A percentile compares a stretch with the other conserved stretches of the same genome.
Evolutionary conservation across 176 grass and related monocot species (phyloP).

Genomic region (Ananas comosus): DNA sequence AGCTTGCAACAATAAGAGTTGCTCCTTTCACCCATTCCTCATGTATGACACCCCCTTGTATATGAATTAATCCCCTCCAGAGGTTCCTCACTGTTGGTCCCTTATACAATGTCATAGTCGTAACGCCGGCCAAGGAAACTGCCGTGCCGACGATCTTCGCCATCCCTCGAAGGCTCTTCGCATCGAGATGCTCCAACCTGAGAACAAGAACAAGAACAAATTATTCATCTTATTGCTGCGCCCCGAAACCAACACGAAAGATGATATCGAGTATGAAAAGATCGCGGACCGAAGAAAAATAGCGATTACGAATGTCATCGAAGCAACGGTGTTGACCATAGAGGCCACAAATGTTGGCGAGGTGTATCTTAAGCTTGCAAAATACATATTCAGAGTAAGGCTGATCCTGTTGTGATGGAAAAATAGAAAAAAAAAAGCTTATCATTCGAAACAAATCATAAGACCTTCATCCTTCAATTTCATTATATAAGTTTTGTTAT

Average conservation of each 20-base stretch:
- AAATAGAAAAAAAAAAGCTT: background rate
- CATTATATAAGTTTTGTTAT: background rate
- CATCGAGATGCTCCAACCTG: constrained; percentile 73
- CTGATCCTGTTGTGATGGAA: constrained; percentile 47
- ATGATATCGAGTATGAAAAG: background rate
- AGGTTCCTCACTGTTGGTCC: constrained; percentile 36
- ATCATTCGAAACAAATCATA: background rate
- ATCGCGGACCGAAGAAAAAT: constrained; percentile 41
- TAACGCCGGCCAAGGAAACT: constrained; percentile 65
- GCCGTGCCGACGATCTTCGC: constrained; percentile 59
- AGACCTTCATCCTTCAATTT: background rate
- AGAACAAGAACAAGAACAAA: background rate
- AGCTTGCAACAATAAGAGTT: constrained; percentile 59
- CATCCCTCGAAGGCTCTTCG: constrained; percentile 39
- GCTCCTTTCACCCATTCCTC: constrained; percentile 59
- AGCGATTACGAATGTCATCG: constrained; percentile 78
- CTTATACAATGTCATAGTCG: constrained; percentile 88
- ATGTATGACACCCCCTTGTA: constrained; percentile 31
- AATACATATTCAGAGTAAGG: constrained; percentile 92
- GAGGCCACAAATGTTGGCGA: constrained; percentile 73
- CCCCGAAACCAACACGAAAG: background rate
- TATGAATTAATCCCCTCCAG: constrained; percentile 42
- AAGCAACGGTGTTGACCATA: constrained; percentile 59
- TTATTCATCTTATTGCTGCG: background rate
- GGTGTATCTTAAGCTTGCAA: constrained; percentile 71